Evolutionary conservation across 2,329 filamentous ascomycete species (phyloP).

Genomic region (Aspergillus novofumigatus): DNA sequence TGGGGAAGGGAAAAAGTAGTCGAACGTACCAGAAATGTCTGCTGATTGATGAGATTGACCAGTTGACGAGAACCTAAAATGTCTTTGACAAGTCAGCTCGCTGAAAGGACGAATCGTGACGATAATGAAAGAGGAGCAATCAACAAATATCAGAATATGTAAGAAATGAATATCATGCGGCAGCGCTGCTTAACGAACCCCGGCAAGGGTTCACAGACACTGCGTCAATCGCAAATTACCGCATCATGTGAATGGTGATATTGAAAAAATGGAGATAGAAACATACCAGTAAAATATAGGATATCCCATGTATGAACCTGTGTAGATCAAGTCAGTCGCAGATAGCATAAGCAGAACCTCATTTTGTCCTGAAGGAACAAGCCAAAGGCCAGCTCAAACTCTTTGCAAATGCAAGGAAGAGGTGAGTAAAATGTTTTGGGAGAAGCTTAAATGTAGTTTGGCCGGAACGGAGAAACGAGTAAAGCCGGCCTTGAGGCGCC

Average conservation of each 20-base stretch:
- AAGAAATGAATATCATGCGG: conserved; percentile 89
- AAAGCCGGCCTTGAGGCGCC: conserved; percentile 6
- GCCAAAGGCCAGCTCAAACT: not conserved
- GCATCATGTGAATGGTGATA: conserved; percentile 62
- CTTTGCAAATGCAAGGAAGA: conserved; percentile 8
- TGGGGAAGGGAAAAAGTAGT: conserved; percentile 1
- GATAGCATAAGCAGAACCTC: conserved; percentile 7
- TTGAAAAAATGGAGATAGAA: conserved; percentile 8
- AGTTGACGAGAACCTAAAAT: conserved; percentile 6
- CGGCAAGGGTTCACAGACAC: conserved; percentile 82
- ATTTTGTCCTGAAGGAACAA: conserved; percentile 16
- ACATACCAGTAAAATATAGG: conserved; percentile 19
- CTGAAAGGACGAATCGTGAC: not conserved
- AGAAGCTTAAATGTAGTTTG: conserved; percentile 18
- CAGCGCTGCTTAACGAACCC: conserved; percentile 70
- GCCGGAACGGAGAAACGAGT: conserved; percentile 23
- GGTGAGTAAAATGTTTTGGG: conserved; percentile 20
- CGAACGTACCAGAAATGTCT: conserved; percentile 22
- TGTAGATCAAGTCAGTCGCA: not conserved
- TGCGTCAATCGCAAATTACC: conserved; percentile 99
- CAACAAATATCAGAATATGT: conserved; percentile 83
- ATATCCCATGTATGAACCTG: not conserved
- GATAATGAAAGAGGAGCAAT: conserved; percentile 2
- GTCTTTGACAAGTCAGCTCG: conserved; percentile 25
- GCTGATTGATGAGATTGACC: not conserved